Evolutionary conservation across 306 rosid genomes (phyloP), one percentile per base, ranked within the genome.

Genomic region (Canavalia ensiformis): DNA sequence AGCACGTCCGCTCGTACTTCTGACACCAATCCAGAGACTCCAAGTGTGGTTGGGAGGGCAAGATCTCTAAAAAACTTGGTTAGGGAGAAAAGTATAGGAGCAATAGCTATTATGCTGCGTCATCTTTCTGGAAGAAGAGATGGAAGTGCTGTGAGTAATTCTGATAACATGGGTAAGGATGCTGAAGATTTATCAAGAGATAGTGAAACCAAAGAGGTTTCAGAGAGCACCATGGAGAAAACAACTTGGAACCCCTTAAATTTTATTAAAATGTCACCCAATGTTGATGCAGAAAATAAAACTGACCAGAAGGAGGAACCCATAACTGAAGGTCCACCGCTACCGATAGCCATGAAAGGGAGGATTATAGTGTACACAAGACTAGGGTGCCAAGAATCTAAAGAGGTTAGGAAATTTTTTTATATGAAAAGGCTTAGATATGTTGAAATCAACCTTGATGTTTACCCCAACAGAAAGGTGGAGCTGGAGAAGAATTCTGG

Each of bases 371-470:
- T 93, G 65, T 93, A 90, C 84, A 93, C 98, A 33, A 90, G 90
- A 79, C 77, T 93, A 65, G 92, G 90, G 70, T 91, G 97, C 84
- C 83, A 64, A 54, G 94, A 89, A 37, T 88, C 87, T 87, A 93
- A 81, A 82, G 90, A 86, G 81, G 87, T 89, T 62, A 83, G 98
- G 76, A 76, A 69, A 42, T 86, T 83, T 85, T 84, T 93, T 77
- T 78, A 86, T 75, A 62, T 78, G 85, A 90, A 88, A 90, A 86
- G 84, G 81, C 93, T 93, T 68, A 85, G 89, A 74, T 91, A 91
- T 74, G 88, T 88, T 54, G 98, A 93, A 84, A 87, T 93, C 73
- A 93, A 91, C 78, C 74, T 89, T 69, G 97, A 93, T 77, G 80
- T 91, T 58, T 93, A 87, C 76, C 94, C 97, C 37, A 72, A 87